A percentile compares a stretch with the other conserved stretches of the same genome.
phyloP scores from a whole-genome alignment of 164 flowering plant genomes.

The Warburgia ugandensis region DNA sequence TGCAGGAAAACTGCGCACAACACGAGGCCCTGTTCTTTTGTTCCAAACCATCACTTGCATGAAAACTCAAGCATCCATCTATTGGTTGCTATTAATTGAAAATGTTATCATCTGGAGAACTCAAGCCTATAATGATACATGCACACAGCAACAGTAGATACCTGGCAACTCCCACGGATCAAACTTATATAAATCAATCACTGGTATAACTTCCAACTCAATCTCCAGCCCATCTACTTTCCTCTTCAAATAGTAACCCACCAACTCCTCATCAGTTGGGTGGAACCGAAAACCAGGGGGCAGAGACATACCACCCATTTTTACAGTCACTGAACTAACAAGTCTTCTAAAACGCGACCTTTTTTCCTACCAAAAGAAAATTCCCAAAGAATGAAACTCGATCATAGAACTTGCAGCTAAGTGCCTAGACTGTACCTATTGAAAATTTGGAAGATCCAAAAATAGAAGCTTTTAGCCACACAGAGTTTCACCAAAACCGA shows the following conservation, averaged over 20 bases:
- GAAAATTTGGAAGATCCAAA: constrained; percentile 82
- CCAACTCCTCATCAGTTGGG: constrained; percentile 82
- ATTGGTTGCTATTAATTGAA: neutral
- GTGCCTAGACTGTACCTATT: constrained; percentile 57
- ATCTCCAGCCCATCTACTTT: constrained; percentile 72
- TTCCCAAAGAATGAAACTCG: neutral
- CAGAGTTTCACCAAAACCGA: constrained; percentile 41
- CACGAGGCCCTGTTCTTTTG: no score
- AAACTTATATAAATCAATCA: constrained; percentile 69
- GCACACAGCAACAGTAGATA: constrained; percentile 14
- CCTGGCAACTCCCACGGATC: constrained; percentile 98
- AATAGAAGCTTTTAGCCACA: constrained; percentile 63
- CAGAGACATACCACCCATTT: constrained; percentile 58
- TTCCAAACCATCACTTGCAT: no score
- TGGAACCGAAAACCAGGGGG: constrained; percentile 94
- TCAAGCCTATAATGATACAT: neutral
- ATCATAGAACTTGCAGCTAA: constrained; percentile 16
- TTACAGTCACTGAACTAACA: constrained; percentile 9
- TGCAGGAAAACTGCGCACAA: no score
- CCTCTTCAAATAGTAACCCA: constrained; percentile 73
- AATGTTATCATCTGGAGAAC: neutral
- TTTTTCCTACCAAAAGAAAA: neutral
- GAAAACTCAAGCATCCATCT: neutral
- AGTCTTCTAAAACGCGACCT: constrained; percentile 4
- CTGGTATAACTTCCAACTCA: constrained; percentile 91